These are phyloP conservation scores for Venturia effusa DNA, from an alignment of 2,329 filamentous ascomycete species.

Conservation along the genomic window DNA sequence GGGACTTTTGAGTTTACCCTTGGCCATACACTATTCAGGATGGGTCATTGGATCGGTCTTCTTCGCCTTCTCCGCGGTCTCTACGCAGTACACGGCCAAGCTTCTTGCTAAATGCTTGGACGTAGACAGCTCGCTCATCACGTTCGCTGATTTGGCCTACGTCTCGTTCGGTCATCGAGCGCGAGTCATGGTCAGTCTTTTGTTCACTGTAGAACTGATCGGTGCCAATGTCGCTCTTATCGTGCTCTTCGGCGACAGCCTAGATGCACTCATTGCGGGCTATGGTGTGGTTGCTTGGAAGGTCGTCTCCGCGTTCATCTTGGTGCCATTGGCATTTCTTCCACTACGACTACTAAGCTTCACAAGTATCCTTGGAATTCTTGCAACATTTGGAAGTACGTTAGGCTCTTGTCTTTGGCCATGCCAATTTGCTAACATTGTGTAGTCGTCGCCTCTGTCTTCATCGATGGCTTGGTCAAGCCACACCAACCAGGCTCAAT, in stretches of 20 bases:
- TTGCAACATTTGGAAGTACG: slow-evolving; percentile 79
- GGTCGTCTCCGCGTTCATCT: slow-evolving; percentile 63
- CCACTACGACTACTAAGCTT: slow-evolving; percentile 78
- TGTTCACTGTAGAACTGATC: slow-evolving; percentile 81
- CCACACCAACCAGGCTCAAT: slow-evolving; percentile 70
- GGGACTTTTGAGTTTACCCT: slow-evolving; percentile 75
- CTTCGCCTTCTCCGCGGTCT: slow-evolving; percentile 59
- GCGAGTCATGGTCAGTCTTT: slow-evolving; percentile 67
- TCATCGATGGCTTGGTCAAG: slow-evolving; percentile 80
- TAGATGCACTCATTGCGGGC: slow-evolving; percentile 66
- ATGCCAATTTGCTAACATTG: not conserved
- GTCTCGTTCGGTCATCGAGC: slow-evolving; percentile 79
- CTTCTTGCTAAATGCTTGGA: slow-evolving; percentile 82
- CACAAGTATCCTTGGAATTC: slow-evolving; percentile 84
- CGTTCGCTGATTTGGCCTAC: slow-evolving; percentile 87
- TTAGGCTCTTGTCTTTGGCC: slow-evolving; percentile 19
- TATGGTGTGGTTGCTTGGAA: slow-evolving; percentile 69
- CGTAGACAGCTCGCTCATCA: slow-evolving; percentile 73
- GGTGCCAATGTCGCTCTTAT: slow-evolving; percentile 83
- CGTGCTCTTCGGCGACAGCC: slow-evolving; percentile 89
- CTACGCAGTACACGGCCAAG: slow-evolving; percentile 78
- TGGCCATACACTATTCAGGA: slow-evolving; percentile 78
- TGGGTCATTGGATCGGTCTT: slow-evolving; percentile 76
- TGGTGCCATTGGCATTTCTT: slow-evolving; percentile 75
- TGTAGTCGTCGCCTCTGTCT: slow-evolving; percentile 70